Conservation (phyloP, 1,139 yeast genomes). For the Arxiozyma heterogenica region DNA sequence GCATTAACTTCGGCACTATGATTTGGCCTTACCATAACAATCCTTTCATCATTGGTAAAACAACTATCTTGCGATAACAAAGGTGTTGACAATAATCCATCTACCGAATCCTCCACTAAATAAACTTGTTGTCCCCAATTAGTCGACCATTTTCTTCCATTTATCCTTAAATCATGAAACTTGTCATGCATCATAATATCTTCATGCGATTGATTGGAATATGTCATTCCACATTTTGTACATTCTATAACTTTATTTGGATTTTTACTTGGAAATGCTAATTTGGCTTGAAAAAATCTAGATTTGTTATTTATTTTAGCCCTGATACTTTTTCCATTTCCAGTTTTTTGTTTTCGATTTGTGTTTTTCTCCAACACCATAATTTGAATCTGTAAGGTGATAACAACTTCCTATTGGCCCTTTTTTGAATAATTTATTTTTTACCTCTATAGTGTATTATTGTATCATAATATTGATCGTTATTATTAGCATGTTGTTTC, state of each 20-base stretch:
- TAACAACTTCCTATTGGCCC: background rate
- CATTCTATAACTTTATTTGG: slow-evolving; percentile 14
- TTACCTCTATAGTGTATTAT: background rate
- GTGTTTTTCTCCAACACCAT: background rate
- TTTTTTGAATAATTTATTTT: too few species aligned
- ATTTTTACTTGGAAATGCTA: slow-evolving; percentile 11
- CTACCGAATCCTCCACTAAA: background rate
- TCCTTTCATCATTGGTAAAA: slow-evolving; percentile 10
- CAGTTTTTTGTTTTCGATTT: background rate
- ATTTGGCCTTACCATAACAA: slow-evolving; percentile 19
- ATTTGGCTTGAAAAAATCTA: slow-evolving; percentile 18
- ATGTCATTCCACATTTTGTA: slow-evolving; percentile 26
- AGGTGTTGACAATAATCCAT: background rate
- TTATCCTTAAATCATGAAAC: slow-evolving; percentile 23
- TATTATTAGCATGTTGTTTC: background rate
- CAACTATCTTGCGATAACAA: slow-evolving; percentile 6
- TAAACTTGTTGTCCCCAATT: slow-evolving; percentile 21
- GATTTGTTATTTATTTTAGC: background rate
- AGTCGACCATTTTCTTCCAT: slow-evolving; percentile 26
- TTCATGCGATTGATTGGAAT: slow-evolving; percentile 13
- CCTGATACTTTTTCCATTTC: background rate
- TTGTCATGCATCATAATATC: slow-evolving; percentile 19
- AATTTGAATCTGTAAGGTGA: background rate
- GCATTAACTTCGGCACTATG: slow-evolving; percentile 21
- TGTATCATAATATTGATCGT: background rate